Evolutionary conservation across 441 rosid genomes (phyloP).

Genomic region (Adansonia rubrostipa): DNA sequence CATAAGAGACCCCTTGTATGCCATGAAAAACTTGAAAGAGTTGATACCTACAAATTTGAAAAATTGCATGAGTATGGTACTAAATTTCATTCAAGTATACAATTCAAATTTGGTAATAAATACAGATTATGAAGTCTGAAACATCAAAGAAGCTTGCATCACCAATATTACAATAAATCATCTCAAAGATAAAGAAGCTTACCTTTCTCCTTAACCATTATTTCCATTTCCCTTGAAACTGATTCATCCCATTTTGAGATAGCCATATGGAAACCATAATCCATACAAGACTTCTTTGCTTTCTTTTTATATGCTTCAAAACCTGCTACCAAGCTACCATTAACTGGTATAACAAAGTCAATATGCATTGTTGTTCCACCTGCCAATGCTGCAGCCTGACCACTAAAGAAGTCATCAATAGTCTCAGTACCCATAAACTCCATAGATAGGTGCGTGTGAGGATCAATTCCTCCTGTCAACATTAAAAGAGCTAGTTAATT

Average conservation of each 20-base stretch:
- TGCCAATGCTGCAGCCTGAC: constrained; percentile 98
- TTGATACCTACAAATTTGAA: constrained; percentile 69
- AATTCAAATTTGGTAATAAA: neutral
- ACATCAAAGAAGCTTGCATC: neutral
- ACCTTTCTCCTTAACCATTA: constrained; percentile 89
- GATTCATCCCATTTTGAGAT: constrained; percentile 87
- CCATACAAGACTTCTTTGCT: constrained; percentile 80
- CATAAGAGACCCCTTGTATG: constrained; percentile 89
- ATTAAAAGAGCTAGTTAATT: constrained; percentile 9
- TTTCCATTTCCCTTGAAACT: constrained; percentile 84
- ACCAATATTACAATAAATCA: constrained; percentile 7
- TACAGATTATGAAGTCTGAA: neutral
- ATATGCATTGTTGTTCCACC: constrained; percentile 99
- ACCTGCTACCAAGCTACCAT: constrained; percentile 79
- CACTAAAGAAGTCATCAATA: constrained; percentile 89
- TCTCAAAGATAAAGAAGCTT: constrained; percentile 23
- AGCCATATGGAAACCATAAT: constrained; percentile 97
- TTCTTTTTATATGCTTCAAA: constrained; percentile 72
- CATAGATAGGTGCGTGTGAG: constrained; percentile 89
- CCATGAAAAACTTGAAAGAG: constrained; percentile 97
- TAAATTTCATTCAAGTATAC: neutral
- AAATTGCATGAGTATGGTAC: constrained; percentile 14
- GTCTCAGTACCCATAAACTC: constrained; percentile 80
- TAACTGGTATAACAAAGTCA: constrained; percentile 85
- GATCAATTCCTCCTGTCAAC: constrained; percentile 90